Conservation (phyloP, 2,329 filamentous ascomycete genomes). For the Penicillium sp. region DNA sequence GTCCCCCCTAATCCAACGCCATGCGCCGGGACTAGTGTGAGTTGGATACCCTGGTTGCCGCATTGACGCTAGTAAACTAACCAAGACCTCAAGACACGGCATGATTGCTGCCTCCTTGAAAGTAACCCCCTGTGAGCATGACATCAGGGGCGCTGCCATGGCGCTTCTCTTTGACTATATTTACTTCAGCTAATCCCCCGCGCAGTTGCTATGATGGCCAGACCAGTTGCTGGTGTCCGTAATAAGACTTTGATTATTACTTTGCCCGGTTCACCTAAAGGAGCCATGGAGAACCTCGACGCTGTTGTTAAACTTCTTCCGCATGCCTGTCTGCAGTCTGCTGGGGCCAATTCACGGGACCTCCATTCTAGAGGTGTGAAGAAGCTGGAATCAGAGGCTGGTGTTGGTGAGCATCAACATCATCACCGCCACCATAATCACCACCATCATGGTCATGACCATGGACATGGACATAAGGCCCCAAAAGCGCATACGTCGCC, state of each 20-base stretch:
- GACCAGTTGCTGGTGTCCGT: constrained; percentile 84
- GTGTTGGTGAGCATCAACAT: constrained; percentile 48
- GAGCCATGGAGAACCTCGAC: constrained; percentile 88
- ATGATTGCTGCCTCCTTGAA: constrained; percentile 84
- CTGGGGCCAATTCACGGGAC: constrained; percentile 75
- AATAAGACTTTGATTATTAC: constrained; percentile 82
- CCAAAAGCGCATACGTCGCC: constrained; percentile 72
- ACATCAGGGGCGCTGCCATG: constrained; percentile 12
- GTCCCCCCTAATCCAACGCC: constrained; percentile 73
- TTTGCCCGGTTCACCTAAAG: constrained; percentile 90
- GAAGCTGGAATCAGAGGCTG: constrained; percentile 81
- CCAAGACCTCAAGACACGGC: constrained; percentile 61
- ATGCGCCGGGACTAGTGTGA: constrained; percentile 81
- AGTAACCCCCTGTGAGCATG: constrained; percentile 79
- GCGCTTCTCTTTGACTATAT: constrained; percentile 11
- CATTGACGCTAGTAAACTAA: constrained; percentile 16
- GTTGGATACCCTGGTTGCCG: constrained; percentile 27
- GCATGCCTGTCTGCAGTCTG: constrained; percentile 89
- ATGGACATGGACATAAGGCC: constrained; percentile 62
- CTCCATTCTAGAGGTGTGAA: constrained; percentile 79
- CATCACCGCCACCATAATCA: constrained; percentile 42
- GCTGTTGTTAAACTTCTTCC: constrained; percentile 86
- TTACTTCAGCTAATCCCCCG: constrained; percentile 24
- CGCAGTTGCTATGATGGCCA: constrained; percentile 91
- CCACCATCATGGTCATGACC: constrained; percentile 57